Base-by-base conservation (phyloP, 2,329 filamentous ascomycete species). In the Paramyrothecium sp. region DNA sequence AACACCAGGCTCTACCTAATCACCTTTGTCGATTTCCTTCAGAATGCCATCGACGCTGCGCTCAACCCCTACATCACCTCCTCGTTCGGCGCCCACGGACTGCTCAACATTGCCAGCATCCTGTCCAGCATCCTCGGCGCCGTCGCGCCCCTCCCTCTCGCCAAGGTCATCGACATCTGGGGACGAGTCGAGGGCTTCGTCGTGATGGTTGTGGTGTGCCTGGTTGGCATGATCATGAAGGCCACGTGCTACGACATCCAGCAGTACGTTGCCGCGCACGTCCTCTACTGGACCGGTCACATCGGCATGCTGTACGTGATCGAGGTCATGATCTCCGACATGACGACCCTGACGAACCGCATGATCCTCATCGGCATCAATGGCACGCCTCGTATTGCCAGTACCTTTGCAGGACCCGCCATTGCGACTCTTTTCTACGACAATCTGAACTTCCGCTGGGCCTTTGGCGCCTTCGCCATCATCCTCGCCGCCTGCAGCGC, bases 41-140 rank as follows among this genome's bases (percentile, higher is more conserved):
- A 75, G 3, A 63, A 69, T n/a, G 66, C 70, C n/a, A 65, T 77
- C 51, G 68, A 77, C 47, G 56, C 75, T 55, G 81, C 83, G 38
- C 73, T 90, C 50, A 80, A 83, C 11, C 81, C 85, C 50, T 90
- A 86, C 70, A 83, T 89, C 21, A 89, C 88, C 2, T 89, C 86
- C 58, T 79, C 84, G 2, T 90, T 89, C 67, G 77, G 75, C 49
- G 77, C 81, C 54, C 88, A 90, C 66, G 88, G 86, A 7, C 76
- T 90, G 46, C 78, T 90, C 17, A 83, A 86, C 2, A 88, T 85
- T 0, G 82, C 88, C 34, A 75, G 82, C 54, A 85, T 90, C 30
- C 80, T 89, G 8, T 84, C 88, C 46, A 69, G 67, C 50, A 68
- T 76, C 41, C 69, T 79, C 23, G 69, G 69, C 54, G 74, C 71